These are phyloP conservation scores for Corymbia citriodora DNA, from an alignment of 441 rosid species.

Conservation along the genomic window DNA sequence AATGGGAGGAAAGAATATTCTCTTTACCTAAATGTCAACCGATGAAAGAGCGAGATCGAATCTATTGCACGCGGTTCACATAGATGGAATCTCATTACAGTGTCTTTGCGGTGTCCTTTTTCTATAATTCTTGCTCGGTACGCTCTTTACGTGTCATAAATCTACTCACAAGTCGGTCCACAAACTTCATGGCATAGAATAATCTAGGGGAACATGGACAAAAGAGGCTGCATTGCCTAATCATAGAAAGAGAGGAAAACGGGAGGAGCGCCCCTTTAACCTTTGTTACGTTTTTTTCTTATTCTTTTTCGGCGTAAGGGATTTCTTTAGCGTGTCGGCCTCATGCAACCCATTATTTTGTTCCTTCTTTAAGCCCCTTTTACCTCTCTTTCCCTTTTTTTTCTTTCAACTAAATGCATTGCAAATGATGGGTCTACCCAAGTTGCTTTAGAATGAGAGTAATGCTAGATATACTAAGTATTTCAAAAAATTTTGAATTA, in stretches of 20 bases:
- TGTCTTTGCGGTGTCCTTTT: background rate
- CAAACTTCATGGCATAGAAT: background rate
- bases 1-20: background rate
- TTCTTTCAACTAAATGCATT: background rate
- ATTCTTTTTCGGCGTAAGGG: background rate
- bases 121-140: background rate
- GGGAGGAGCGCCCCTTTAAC: background rate
- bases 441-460: background rate
- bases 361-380: background rate
- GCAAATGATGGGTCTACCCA: background rate
- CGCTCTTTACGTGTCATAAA: background rate
- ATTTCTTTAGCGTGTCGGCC: background rate
- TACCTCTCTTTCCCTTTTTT: background rate
- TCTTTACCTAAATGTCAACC: background rate
- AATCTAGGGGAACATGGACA: background rate
- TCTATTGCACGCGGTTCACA: background rate
- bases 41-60: background rate
- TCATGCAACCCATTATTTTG: background rate
- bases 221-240: background rate
- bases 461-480: background rate
- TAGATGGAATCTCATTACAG: background rate
- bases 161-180: background rate
- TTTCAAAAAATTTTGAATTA: background rate
- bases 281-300: background rate
- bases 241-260: background rate